These are phyloP conservation scores for Fusarium sp. DNA, from an alignment of 2,329 filamentous ascomycete species.

Conservation along the genomic window DNA sequence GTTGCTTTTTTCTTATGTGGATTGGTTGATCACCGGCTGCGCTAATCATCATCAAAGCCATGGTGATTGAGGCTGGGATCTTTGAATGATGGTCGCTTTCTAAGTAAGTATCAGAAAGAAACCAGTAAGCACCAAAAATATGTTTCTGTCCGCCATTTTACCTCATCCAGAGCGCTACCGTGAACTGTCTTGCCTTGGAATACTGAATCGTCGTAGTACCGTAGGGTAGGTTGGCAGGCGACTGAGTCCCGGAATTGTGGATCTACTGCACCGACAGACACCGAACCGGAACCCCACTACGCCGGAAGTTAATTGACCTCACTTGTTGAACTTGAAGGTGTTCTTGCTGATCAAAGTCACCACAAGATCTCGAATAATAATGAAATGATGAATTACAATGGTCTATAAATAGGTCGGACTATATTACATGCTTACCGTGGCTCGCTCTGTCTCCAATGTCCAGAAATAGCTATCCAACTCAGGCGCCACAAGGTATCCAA, in stretches of 20 bases:
- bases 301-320: neutral
- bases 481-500: neutral
- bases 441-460: neutral
- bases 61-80: too few relatives aligned
- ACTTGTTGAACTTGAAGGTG: neutral
- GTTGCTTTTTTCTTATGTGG: too few relatives aligned
- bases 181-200: neutral
- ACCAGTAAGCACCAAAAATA: neutral
- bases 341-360: accelerated
- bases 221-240: neutral
- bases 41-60: too few relatives aligned
- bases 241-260: neutral
- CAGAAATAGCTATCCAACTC: neutral
- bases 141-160: neutral
- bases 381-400: accelerated
- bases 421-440: accelerated
- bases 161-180: neutral
- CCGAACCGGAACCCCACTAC: neutral
- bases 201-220: too few relatives aligned
- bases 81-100: too few relatives aligned
- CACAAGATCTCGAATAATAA: accelerated
- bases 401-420: accelerated
- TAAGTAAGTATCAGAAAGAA: neutral
- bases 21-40: too few relatives aligned
- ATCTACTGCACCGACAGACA: neutral